Percentiles rank a stretch among this genome's conserved stretches.
Evolutionary conservation across 164 flowering plant species (phyloP).

Genomic region (Hamamelis virginiana): DNA sequence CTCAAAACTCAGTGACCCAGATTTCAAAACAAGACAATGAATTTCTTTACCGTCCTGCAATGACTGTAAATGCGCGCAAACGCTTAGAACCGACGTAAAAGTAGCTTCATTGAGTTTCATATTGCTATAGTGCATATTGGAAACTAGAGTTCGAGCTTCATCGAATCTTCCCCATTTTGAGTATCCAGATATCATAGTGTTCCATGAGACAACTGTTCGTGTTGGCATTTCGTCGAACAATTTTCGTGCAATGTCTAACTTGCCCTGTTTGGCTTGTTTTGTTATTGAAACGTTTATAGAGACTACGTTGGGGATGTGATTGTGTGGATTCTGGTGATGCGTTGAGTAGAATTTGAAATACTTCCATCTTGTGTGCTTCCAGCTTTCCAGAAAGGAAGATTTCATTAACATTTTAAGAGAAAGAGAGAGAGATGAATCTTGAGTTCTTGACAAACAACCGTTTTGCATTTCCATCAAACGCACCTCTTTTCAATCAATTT

Average conservation of each 20-base stretch:
- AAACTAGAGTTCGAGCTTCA: conserved; percentile 43
- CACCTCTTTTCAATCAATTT: too few species aligned
- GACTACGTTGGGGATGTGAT: conserved; percentile 16
- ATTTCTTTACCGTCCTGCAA: conserved; percentile 42
- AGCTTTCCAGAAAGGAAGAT: conserved; percentile 14
- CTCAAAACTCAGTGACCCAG: conserved; percentile 47
- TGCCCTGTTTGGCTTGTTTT: conserved; percentile 19
- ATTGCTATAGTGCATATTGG: conserved; percentile 38
- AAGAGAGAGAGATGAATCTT: neutral
- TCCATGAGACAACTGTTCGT: conserved; percentile 66
- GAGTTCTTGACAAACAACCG: too few species aligned
- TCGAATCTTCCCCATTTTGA: conserved; percentile 36
- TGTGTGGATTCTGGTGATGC: neutral
- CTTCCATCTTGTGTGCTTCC: conserved; percentile 33
- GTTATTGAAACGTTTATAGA: conserved; percentile 43
- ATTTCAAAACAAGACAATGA: conserved; percentile 58
- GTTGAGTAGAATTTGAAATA: conserved; percentile 12
- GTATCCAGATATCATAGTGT: conserved; percentile 62
- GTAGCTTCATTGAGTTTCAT: conserved; percentile 51
- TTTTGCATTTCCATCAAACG: too few species aligned
- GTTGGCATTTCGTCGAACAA: conserved; percentile 59
- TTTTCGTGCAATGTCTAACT: conserved; percentile 41
- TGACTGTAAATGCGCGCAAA: conserved; percentile 37
- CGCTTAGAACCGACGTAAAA: conserved; percentile 44
- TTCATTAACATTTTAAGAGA: conserved; percentile 5